Conservation (phyloP, 176 grass and related monocot species). For the Puya raimondii region DNA sequence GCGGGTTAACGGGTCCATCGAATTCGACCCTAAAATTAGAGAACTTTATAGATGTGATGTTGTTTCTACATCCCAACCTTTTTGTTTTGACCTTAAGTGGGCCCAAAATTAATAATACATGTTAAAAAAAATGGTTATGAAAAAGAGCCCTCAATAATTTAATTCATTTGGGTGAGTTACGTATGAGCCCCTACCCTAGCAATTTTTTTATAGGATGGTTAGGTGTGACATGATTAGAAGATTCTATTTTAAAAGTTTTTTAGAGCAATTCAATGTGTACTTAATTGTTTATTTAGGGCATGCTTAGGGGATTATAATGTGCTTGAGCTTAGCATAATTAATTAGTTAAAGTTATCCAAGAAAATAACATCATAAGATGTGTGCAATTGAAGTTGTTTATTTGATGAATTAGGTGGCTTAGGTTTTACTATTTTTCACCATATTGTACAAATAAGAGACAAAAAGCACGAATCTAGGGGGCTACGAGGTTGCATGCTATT, state of each 20-base stretch:
- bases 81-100: no score
- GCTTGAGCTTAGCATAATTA: not conserved
- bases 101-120: no score
- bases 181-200: not conserved
- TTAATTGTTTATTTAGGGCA: not conserved
- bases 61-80: no score
- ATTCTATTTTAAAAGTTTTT: not conserved
- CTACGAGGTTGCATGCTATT: no score
- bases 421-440: not conserved
- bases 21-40: no score
- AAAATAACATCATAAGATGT: not conserved
- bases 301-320: not conserved
- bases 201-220: not conserved
- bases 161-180: not conserved
- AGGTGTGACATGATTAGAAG: not conserved
- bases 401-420: not conserved
- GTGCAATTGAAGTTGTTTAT: not conserved
- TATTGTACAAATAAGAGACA: no score
- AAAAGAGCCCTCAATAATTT: no score
- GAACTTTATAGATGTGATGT: no score
- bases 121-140: no score
- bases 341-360: not conserved
- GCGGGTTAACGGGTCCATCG: no score
- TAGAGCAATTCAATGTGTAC: no score
- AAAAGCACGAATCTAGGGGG: no score